Base-by-base conservation (phyloP, 176 grass and related monocot genomes). In the Neostapfia colusana region DNA sequence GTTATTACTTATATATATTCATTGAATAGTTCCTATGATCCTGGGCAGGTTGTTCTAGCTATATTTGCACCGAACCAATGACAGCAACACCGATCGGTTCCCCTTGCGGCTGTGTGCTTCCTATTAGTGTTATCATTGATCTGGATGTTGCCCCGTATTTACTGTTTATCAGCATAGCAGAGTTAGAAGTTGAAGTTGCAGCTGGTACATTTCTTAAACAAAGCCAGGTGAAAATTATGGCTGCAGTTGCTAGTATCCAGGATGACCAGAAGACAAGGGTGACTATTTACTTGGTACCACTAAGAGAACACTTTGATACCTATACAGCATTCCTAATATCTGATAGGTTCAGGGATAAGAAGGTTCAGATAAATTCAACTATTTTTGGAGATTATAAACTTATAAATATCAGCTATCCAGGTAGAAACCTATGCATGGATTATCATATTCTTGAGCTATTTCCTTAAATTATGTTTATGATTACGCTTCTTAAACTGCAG, bases 171-270 rank as follows among this genome's bases (percentile, higher is more conserved):
- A 87, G 81, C 69, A 94, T 89, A 75, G 84, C 76, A 50, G 87
- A 98, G 71, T 74, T 98, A 78, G 91, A 98, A 85, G 82, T 92
- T 75, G 91, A 98, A 75, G 79, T 98, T 86, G 91, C 95, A 77
- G 85, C 87, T 67, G 95, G 95, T 8, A 92, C 89, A 39, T 98
- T 94, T 79, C 85, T 98, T 85, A 98, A 94, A 82, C 95, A 94
- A 87, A 98, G 91, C 69, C 95, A 94, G 73, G 89, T 98, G 67
- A 98, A 98, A 80, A 98, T 98, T 77, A 98, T 98, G 89, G 87
- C 84, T 74, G 95, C 95, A 71, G 77, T 92, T 83, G 67, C 89
- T 78, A 91, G 91, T 82, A 65, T 89, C n/a, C 64, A 90, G 28
- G 85, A 98, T 85, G 84, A 92, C 76, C 82, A 87, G 46, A 98